These are phyloP conservation scores for Trypanosoma vivax DNA, from an alignment of 208 protist genomes.

Conservation along the genomic window DNA sequence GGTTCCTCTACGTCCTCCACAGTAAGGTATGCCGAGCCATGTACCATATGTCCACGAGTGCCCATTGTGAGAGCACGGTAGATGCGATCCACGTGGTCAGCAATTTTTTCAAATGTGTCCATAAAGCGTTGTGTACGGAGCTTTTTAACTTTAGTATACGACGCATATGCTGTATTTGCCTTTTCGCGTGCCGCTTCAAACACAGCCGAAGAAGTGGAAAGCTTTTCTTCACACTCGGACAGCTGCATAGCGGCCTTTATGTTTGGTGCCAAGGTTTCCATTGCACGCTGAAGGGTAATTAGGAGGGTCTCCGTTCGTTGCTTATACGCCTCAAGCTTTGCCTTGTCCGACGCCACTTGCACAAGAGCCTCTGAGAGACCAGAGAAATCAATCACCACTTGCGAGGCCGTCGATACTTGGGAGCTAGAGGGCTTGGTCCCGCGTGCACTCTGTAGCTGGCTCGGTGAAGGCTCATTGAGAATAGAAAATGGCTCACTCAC, in stretches of 20 bases:
- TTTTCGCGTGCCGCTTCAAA: conserved; percentile 70
- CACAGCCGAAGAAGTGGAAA: conserved; percentile 62
- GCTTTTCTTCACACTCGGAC: conserved; percentile 51
- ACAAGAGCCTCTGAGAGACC: conserved; percentile 43
- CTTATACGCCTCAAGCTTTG: conserved; percentile 52
- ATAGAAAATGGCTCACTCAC: conserved; percentile 64
- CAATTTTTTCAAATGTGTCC: conserved; percentile 90
- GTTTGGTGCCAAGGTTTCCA: conserved; percentile 81
- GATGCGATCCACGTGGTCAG: conserved; percentile 83
- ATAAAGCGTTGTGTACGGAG: conserved; percentile 89
- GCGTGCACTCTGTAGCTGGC: not conserved
- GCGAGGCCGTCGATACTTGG: conserved; percentile 8
- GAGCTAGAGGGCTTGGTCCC: not conserved
- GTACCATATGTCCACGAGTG: conserved; percentile 56
- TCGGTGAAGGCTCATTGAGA: conserved; percentile 11
- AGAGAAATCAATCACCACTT: conserved; percentile 71
- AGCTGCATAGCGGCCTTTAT: conserved; percentile 67
- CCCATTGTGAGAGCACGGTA: conserved; percentile 94
- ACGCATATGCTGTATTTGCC: conserved; percentile 59
- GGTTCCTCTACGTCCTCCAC: conserved; percentile 95
- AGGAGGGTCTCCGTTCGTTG: conserved; percentile 46
- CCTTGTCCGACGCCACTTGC: conserved; percentile 30
- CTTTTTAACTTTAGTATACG: conserved; percentile 86
- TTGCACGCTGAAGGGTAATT: conserved; percentile 47
- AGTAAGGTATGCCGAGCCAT: conserved; percentile 92